These are phyloP conservation scores for Buxus sempervirens DNA, from an alignment of 164 flowering plant species.

Conservation along the genomic window DNA sequence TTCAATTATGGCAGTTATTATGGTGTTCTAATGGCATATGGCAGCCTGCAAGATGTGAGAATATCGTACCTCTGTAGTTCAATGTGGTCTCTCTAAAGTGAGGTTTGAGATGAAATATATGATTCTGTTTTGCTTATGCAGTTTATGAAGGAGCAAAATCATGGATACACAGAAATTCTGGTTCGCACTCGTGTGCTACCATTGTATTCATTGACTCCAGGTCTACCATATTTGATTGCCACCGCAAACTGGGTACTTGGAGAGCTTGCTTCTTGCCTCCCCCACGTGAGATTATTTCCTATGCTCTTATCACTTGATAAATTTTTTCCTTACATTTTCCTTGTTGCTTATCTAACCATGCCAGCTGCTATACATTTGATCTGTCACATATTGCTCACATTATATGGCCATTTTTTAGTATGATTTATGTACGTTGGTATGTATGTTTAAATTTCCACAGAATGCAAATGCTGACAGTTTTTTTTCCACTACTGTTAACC, in stretches of 20 bases:
- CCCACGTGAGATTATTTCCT: constrained; percentile 50
- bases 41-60: constrained; percentile 73
- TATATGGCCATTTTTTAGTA: background rate
- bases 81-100: constrained; percentile 8
- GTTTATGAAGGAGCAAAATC: constrained; percentile 59
- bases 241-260: constrained; percentile 87
- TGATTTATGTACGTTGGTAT: too few relatives aligned
- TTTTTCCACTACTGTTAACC: background rate
- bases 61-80: constrained; percentile 10
- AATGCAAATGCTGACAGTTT: background rate
- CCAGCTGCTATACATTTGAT: background rate
- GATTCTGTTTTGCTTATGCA: constrained; percentile 22
- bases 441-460: too few relatives aligned
- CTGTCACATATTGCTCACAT: background rate
- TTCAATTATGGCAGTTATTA: constrained; percentile 49
- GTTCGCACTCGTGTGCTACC: constrained; percentile 57
- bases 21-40: constrained; percentile 84
- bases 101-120: background rate
- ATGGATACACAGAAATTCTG: constrained; percentile 42
- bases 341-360: background rate
- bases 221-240: constrained; percentile 62
- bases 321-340: background rate
- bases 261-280: constrained; percentile 70
- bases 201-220: constrained; percentile 34
- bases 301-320: background rate